Percentiles rank a stretch among this genome's conserved stretches.
These are phyloP conservation scores for Rubia tinctorum DNA, from an alignment of 305 asterid species.

Conservation along the genomic window DNA sequence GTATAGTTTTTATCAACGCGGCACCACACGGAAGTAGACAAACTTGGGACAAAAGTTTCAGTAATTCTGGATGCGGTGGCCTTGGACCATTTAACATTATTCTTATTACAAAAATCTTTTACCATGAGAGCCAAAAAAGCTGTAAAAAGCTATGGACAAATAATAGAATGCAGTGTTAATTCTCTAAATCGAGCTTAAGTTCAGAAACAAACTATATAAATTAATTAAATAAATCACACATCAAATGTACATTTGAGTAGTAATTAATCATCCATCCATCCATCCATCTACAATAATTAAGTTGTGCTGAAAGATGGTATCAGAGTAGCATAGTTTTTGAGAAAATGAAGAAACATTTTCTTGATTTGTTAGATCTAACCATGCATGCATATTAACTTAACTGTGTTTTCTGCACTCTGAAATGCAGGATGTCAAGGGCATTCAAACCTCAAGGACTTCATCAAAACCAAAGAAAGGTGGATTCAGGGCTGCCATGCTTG, in stretches of 20 bases:
- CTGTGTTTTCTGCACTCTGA: background rate
- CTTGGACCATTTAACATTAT: slow-evolving; percentile 2
- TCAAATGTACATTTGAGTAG: background rate
- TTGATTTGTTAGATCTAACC: background rate
- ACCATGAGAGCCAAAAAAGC: background rate
- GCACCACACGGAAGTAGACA: background rate
- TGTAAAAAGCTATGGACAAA: background rate
- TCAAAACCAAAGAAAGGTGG: slow-evolving; percentile 12
- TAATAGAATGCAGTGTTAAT: background rate
- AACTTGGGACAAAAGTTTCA: background rate
- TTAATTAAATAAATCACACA: slow-evolving; percentile 2
- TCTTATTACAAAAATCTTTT: background rate
- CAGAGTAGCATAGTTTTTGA: background rate
- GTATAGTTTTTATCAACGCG: no score
- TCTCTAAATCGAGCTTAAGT: background rate
- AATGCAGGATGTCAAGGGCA: slow-evolving; percentile 11
- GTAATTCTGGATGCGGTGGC: background rate
- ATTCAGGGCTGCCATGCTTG: slow-evolving; percentile 17
- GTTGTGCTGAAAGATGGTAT: slow-evolving; percentile 1
- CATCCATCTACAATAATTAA: background rate
- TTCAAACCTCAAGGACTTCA: slow-evolving; percentile 6
- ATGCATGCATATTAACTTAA: background rate
- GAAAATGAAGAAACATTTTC: background rate
- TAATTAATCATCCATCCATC: background rate
- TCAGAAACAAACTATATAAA: background rate